Conservation (phyloP, 2,329 filamentous ascomycete species). For the Penicillium sp. region DNA sequence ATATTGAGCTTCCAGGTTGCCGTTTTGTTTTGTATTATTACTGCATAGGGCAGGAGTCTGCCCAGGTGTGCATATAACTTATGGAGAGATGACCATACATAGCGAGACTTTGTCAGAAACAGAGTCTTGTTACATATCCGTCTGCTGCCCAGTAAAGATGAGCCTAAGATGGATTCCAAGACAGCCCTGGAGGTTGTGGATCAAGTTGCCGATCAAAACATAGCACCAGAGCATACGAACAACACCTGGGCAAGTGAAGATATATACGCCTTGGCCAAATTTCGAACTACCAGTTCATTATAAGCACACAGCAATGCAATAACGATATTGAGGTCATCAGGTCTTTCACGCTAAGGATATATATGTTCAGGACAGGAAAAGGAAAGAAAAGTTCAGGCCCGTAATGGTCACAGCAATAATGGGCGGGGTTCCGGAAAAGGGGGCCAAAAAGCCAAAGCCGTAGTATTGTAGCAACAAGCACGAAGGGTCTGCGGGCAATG, state of each 20-base stretch:
- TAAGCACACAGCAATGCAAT: not conserved
- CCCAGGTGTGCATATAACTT: not conserved
- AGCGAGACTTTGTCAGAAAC: not conserved
- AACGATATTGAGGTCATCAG: slow-evolving; percentile 8
- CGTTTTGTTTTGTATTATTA: not conserved
- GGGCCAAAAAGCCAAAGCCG: not conserved
- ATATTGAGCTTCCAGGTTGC: not conserved
- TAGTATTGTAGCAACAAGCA: not conserved
- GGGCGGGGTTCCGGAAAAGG: not conserved
- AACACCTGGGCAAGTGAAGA: too few relatives aligned
- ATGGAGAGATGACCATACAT: not conserved
- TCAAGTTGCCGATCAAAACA: too few relatives aligned
- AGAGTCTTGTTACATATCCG: too few relatives aligned
- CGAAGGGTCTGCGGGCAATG: not conserved
- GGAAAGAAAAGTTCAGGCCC: not conserved
- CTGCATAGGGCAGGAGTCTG: not conserved
- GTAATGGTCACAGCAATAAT: not conserved
- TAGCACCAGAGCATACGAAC: too few relatives aligned
- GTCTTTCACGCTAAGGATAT: slow-evolving; percentile 21
- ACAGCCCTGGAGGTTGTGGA: too few relatives aligned
- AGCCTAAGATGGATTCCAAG: too few relatives aligned
- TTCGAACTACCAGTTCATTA: not conserved
- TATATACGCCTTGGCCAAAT: not conserved
- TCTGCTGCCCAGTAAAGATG: too few relatives aligned
- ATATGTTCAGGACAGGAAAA: slow-evolving; percentile 11